Evolutionary conservation across 116 monocot genomes (phyloP), one percentile per base, ranked within the genome.

Genomic region (Cymodocea nodosa): DNA sequence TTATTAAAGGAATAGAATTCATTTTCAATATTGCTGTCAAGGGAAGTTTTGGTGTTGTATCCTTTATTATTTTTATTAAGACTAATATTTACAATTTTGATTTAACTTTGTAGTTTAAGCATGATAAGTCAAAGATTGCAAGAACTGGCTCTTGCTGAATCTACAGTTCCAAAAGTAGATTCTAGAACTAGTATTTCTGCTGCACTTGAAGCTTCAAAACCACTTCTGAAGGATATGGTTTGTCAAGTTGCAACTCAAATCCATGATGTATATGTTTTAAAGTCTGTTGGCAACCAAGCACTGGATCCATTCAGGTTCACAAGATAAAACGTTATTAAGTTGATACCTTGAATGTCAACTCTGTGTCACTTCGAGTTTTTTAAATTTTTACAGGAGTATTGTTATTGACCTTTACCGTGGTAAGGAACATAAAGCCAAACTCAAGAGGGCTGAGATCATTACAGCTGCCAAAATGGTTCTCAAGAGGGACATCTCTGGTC

Each of bases 191-290:
- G 70, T 52, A 70, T 76, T 55, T 73, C 62, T 59, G 82, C 83
- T 63, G 75, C 73, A 73, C 51, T 17, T 70, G 75, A 74, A 74
- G 72, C 76, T 23, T 68, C 76, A 59, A 52, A 19, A 50, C 15
- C 63, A 35, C 81, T 81, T 40, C 78, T 92, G 13, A 61, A 79
- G 17, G 56, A 63, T 37, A 61, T 80, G 51, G 35, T 93, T 60
- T 62, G 54, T 25, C 52, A 73, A 70, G 66, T 89, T 72, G 75
- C 89, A 51, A 70, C 78, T 60, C 64, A 76, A 44, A 70, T 93
- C 61, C 78, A 84, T 66, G 85, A 81, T 69, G 78, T 85, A 13
- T 89, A 78, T 70, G 83, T 93, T 17, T 58, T 79, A 53, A 85
- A 75, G 64, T 65, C 80, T 61, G 16, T 65, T 2, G 66, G 70